Percentiles rank a stretch among this genome's conserved stretches.
phyloP scores from a whole-genome alignment of 164 flowering plant genomes.

The Stephania yunnanensis region DNA sequence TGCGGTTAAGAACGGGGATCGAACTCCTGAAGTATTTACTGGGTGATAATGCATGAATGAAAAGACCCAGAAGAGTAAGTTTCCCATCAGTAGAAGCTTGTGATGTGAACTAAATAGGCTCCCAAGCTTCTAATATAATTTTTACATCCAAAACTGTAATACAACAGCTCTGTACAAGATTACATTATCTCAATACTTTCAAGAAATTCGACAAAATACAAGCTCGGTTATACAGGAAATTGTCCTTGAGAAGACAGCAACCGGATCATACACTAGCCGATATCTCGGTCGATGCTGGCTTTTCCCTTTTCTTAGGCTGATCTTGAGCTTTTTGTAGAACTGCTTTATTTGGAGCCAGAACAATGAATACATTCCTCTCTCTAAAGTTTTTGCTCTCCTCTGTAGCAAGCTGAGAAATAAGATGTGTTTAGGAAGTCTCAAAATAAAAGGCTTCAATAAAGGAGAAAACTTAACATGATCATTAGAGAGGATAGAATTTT shows the following conservation, averaged over 20 bases:
- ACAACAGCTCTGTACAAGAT: conserved; percentile 25
- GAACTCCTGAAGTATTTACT: too few species aligned
- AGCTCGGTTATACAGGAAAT: not conserved
- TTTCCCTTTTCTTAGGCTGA: conserved; percentile 57
- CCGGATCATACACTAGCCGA: conserved; percentile 43
- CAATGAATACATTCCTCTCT: conserved; percentile 55
- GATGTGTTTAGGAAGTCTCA: not conserved
- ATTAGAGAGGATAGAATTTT: conserved; percentile 1
- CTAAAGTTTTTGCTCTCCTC: conserved; percentile 73
- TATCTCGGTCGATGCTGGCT: conserved; percentile 36
- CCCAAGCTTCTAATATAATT: not conserved
- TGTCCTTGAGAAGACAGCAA: not conserved
- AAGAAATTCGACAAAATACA: not conserved
- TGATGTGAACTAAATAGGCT: not conserved
- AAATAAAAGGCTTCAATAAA: not conserved
- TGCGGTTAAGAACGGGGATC: too few species aligned
- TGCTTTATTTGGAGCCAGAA: conserved; percentile 68
- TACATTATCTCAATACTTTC: conserved; percentile 12
- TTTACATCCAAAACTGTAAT: conserved; percentile 1
- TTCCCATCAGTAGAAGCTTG: not conserved
- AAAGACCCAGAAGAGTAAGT: not conserved
- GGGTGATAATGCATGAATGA: not conserved
- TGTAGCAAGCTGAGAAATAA: conserved; percentile 49
- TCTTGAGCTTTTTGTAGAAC: conserved; percentile 54
- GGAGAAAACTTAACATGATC: not conserved